These are phyloP conservation scores for Sordariomycetes sp. DNA, from an alignment of 2,329 filamentous ascomycete species.

Conservation along the genomic window DNA sequence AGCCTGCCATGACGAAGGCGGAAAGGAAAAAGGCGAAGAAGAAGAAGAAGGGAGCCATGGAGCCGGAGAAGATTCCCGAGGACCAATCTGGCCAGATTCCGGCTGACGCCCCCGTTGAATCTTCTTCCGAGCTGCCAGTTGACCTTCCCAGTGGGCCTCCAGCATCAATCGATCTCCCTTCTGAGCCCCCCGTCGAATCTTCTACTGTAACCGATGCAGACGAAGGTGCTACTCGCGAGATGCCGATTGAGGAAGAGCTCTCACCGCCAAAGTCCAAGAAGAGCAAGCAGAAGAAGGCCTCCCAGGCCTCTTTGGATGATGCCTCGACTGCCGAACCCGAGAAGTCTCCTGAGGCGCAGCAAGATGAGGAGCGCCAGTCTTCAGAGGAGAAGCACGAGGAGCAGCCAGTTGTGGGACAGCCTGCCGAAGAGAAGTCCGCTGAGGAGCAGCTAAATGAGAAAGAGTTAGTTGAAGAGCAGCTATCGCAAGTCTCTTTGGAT, in stretches of 20 bases:
- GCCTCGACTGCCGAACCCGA: neutral
- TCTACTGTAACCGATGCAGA: conserved; percentile 4
- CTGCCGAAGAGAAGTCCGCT: neutral
- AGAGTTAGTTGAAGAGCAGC: conserved; percentile 8
- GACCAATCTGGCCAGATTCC: conserved; percentile 5
- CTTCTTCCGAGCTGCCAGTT: conserved; percentile 1
- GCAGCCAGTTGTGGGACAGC: neutral
- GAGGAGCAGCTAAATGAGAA: no score
- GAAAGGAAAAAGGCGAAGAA: conserved; percentile 1
- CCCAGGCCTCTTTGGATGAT: neutral
- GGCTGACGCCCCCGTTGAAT: neutral
- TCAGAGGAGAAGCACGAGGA: neutral
- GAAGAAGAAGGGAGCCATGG: conserved; percentile 1
- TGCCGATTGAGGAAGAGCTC: conserved; percentile 1
- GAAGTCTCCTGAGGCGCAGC: neutral
- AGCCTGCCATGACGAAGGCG: neutral
- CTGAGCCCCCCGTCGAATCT: conserved; percentile 5
- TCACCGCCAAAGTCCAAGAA: conserved; percentile 12
- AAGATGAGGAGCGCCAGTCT: neutral
- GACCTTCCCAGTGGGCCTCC: neutral
- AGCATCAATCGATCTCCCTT: neutral
- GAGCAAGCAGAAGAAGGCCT: conserved; percentile 8
- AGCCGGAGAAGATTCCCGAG: conserved; percentile 1
- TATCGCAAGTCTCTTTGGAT: neutral
- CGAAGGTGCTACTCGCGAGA: neutral